Evolutionary conservation across 1,284 basidiomycete species (phyloP).

Genomic region (Cerioporus squamosus): DNA sequence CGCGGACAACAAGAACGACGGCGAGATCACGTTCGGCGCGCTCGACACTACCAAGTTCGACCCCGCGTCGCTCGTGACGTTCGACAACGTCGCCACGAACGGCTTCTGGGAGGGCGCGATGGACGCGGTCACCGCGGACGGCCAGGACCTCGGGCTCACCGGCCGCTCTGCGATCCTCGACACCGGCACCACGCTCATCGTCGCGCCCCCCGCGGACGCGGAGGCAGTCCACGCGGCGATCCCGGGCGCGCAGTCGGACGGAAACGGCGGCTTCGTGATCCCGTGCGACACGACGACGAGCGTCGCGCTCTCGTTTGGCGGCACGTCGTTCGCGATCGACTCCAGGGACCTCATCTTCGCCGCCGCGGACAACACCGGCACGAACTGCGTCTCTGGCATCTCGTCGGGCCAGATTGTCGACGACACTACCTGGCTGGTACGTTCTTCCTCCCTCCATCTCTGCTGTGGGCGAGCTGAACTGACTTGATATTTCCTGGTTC

Average conservation of each 20-base stretch:
- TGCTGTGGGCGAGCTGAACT: not conserved
- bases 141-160: constrained; percentile 52
- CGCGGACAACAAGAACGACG: constrained; percentile 75
- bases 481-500: not conserved
- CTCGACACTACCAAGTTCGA: constrained; percentile 77
- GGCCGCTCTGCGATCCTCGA: constrained; percentile 79
- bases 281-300: constrained; percentile 74
- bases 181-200: constrained; percentile 76
- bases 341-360: constrained; percentile 73
- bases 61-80: constrained; percentile 52
- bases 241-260: constrained; percentile 61
- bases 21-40: constrained; percentile 82
- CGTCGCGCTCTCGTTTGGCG: constrained; percentile 74
- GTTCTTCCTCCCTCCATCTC: constrained; percentile 22
- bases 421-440: constrained; percentile 73
- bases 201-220: constrained; percentile 65
- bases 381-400: constrained; percentile 79
- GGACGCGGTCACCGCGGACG: constrained; percentile 61
- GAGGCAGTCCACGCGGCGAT: constrained; percentile 61
- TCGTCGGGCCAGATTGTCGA: constrained; percentile 65
- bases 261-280: constrained; percentile 73
- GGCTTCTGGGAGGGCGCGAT: constrained; percentile 84
- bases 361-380: constrained; percentile 68
- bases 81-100: constrained; percentile 59
- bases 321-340: constrained; percentile 64